A percentile compares a stretch with the other conserved stretches of the same genome.
These are phyloP conservation scores for Plectosphaerella plurivora DNA, from an alignment of 2,329 filamentous ascomycete genomes.

Conservation along the genomic window DNA sequence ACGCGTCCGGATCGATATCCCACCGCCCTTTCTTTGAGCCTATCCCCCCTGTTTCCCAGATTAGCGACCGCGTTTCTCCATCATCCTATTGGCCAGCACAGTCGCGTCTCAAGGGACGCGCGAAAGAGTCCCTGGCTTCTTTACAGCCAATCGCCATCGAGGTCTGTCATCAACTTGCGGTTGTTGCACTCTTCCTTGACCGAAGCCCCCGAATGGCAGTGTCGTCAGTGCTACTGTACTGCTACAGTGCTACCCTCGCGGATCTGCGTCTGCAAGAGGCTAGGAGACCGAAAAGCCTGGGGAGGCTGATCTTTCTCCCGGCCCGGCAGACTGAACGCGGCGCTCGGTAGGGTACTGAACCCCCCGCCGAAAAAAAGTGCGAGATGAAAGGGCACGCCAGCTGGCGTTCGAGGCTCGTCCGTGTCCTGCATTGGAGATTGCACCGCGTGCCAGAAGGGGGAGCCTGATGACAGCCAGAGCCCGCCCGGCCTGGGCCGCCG, in stretches of 20 bases:
- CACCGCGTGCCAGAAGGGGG: background rate
- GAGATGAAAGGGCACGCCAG: background rate
- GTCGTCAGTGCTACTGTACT: no score
- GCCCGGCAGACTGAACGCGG: background rate
- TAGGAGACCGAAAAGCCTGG: background rate
- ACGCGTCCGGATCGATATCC: background rate
- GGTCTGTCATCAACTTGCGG: no score
- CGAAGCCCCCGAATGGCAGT: no score
- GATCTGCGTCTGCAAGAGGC: background rate
- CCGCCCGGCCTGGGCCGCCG: background rate
- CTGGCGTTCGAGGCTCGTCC: background rate
- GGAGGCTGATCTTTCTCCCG: background rate
- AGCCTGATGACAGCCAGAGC: background rate
- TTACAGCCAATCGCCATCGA: no score
- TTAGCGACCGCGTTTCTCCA: background rate
- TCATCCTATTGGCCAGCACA: background rate
- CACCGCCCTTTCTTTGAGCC: background rate
- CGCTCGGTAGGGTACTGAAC: no score
- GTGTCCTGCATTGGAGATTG: background rate
- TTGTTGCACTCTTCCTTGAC: no score
- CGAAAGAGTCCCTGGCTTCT: background rate
- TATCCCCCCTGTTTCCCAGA: background rate
- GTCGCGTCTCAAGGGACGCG: background rate
- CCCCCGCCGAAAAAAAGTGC: background rate
- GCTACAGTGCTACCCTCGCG: no score